These are phyloP conservation scores for Leptodermis oblonga DNA, from an alignment of 257 asterid species.

Conservation along the genomic window DNA sequence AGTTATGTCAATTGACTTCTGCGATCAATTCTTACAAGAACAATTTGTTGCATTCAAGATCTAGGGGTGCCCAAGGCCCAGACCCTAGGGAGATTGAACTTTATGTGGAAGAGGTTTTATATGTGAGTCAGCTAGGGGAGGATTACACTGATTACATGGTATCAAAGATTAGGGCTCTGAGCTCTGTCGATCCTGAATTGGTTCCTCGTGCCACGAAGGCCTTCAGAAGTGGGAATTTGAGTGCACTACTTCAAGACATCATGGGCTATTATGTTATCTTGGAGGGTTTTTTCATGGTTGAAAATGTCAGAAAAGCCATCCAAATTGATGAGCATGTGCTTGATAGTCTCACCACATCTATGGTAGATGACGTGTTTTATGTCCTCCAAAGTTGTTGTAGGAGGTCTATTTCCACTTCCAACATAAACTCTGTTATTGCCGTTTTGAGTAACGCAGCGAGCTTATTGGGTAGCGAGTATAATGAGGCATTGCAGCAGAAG, in stretches of 20 bases:
- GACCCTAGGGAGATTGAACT: slow-evolving; percentile 90
- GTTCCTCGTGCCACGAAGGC: slow-evolving; percentile 87
- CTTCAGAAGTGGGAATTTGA: slow-evolving; percentile 89
- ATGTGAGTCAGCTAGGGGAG: slow-evolving; percentile 80
- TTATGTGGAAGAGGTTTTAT: slow-evolving; percentile 83
- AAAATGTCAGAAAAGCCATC: slow-evolving; percentile 94
- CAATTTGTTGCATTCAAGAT: slow-evolving; percentile 39
- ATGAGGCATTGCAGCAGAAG: slow-evolving; percentile 89
- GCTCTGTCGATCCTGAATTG: slow-evolving; percentile 80
- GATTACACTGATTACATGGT: slow-evolving; percentile 89
- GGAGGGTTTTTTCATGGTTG: slow-evolving; percentile 98
- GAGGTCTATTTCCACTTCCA: slow-evolving; percentile 81
- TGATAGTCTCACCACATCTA: slow-evolving; percentile 89
- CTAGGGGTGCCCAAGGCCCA: slow-evolving; percentile 73
- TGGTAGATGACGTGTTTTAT: slow-evolving; percentile 97
- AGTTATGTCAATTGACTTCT: slow-evolving; percentile 62
- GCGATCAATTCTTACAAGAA: slow-evolving; percentile 84
- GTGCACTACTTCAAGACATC: slow-evolving; percentile 72
- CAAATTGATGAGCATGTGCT: slow-evolving; percentile 82
- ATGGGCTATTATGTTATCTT: slow-evolving; percentile 84
- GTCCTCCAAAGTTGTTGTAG: slow-evolving; percentile 96
- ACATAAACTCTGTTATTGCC: slow-evolving; percentile 81
- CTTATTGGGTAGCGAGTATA: slow-evolving; percentile 78
- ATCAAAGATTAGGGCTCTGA: slow-evolving; percentile 68
- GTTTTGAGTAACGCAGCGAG: slow-evolving; percentile 80